These are phyloP conservation scores for Stachybotrys echinatus DNA, from an alignment of 2,329 filamentous ascomycete genomes.

Conservation along the genomic window DNA sequence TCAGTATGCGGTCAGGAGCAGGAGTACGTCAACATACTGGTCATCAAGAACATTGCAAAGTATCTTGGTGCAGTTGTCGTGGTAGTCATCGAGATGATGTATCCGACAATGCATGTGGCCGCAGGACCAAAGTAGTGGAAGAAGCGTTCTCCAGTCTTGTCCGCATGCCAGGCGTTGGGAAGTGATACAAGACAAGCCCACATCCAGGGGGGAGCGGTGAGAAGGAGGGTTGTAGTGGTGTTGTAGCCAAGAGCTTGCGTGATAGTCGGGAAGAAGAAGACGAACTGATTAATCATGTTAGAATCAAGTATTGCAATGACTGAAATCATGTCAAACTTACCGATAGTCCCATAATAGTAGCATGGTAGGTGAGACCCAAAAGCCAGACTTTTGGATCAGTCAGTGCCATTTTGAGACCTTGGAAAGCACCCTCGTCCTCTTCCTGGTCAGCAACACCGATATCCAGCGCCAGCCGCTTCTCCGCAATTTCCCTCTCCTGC, in stretches of 20 bases:
- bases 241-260: slow-evolving; percentile 16
- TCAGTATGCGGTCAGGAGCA: background rate
- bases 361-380: slow-evolving; percentile 11
- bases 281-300: slow-evolving; percentile 3
- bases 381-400: slow-evolving; percentile 30
- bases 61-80: slow-evolving; percentile 12
- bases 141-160: slow-evolving; percentile 31
- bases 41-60: slow-evolving; percentile 35
- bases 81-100: slow-evolving; percentile 15
- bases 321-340: slow-evolving; percentile 2
- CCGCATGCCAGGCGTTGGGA: slow-evolving; percentile 29
- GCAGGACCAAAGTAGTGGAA: slow-evolving; percentile 25
- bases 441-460: slow-evolving; percentile 6
- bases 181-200: slow-evolving; percentile 18
- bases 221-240: slow-evolving; percentile 16
- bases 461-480: slow-evolving; percentile 7
- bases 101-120: slow-evolving; percentile 13
- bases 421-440: slow-evolving; percentile 7
- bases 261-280: slow-evolving; percentile 21
- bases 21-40: background rate
- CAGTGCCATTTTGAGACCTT: slow-evolving; percentile 19
- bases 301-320: background rate
- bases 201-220: slow-evolving; percentile 23
- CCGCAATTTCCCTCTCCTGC: slow-evolving; percentile 3
- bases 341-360: slow-evolving; percentile 7